Evolutionary conservation across 352 stramenopile species (phyloP), one percentile per base, ranked within the genome.

Genomic region (Aphanomyces stellatus): DNA sequence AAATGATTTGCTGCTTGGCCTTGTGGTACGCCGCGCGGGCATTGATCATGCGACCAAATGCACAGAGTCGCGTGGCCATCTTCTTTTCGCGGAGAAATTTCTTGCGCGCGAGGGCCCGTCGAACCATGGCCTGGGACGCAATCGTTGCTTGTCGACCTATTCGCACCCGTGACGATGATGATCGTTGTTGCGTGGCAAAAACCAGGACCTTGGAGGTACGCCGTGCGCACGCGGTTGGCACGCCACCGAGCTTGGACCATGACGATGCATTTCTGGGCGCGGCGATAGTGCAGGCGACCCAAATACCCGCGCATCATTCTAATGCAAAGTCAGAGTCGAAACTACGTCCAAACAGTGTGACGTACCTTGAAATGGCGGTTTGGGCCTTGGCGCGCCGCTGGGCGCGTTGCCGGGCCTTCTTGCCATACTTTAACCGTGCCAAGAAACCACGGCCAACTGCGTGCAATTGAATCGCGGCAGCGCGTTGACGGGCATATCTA

Each of bases 41-140:
- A 25, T 92, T 83, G 17, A 93, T 55, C 87, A 95, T 93, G 40
- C 85, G 80, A 0, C 83, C 81, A 66, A 95, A 92, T 11, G 85
- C 84, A 41, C 85, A 81, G 34, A 95, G 88, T 27, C 87, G 85
- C 7, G 85, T 91, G 5, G 87, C 87, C 87, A 95, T 95, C 51
- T 91, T 92, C 68, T 88, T 90, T 64, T 95, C 87, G 11, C 72
- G 81, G 24, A 92, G 43, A 33, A 93, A 91, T 59, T 87, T 88
- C 24, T 85, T 80, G 13, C 85, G 85, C 51, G 91, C 78, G 7
- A 95, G 73, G 4, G 80, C 81, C 30, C 85, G 77, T 15, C 87
- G 85, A 69, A 95, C 93, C 87, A 95, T 95, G 13, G 85, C 85
- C 69, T 95, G 87, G 24, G 86, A 90, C 61, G 88, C 88, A 57